Percentiles rank a stretch among this genome's conserved stretches.
Evolutionary conservation across 1,284 basidiomycete species (phyloP).

Genomic region (Rhizoctonia solani): DNA sequence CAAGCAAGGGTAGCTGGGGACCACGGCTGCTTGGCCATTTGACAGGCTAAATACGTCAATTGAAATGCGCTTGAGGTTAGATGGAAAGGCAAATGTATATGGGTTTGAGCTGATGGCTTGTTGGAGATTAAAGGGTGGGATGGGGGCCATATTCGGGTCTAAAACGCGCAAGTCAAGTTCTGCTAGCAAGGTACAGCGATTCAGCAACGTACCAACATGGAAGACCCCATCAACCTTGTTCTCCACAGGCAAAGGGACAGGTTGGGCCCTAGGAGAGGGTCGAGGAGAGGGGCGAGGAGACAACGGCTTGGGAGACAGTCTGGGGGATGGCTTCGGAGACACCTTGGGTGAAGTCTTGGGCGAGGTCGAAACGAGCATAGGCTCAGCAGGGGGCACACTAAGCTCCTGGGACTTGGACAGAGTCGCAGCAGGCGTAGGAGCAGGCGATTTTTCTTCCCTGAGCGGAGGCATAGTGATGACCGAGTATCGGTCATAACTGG

Average conservation of each 20-base stretch:
- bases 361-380: not conserved
- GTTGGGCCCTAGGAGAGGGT: not conserved
- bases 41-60: slow-evolving; percentile 67
- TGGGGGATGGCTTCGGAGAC: not conserved
- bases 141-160: slow-evolving; percentile 53
- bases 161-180: not conserved
- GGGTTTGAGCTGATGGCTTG: slow-evolving; percentile 46
- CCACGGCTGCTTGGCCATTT: slow-evolving; percentile 53
- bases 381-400: not conserved
- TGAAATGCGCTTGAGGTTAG: slow-evolving; percentile 60
- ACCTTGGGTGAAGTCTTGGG: not conserved
- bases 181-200: not conserved
- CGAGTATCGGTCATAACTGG: slow-evolving; percentile 68
- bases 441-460: slow-evolving; percentile 66
- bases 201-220: slow-evolving; percentile 10
- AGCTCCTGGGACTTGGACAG: slow-evolving; percentile 14
- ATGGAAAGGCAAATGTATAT: slow-evolving; percentile 40
- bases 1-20: slow-evolving; percentile 53
- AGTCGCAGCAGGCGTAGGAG: slow-evolving; percentile 53
- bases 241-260: not conserved
- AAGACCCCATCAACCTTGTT: not conserved
- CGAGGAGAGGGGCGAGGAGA: not conserved
- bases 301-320: not conserved
- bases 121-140: slow-evolving; percentile 58
- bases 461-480: slow-evolving; percentile 63